Conservation (phyloP, 805 yeast species). For the Metschnikowia drakensbergensis region DNA sequence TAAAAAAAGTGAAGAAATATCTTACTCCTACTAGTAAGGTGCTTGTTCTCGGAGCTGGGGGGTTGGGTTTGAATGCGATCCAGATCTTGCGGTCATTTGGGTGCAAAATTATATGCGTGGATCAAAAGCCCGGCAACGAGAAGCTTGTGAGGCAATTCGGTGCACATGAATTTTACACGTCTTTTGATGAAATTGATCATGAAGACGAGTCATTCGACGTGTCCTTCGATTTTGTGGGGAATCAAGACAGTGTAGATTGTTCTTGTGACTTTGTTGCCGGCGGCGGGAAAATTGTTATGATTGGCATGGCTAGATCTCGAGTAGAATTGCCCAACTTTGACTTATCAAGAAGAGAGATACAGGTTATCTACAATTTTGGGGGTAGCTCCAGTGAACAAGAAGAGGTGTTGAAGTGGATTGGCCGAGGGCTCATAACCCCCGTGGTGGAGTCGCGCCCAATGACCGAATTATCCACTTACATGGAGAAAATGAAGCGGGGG, state of each 20-base stretch:
- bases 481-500: slow-evolving; percentile 35
- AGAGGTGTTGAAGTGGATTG: slow-evolving; percentile 42
- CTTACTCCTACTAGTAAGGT: slow-evolving; percentile 34
- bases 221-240: slow-evolving; percentile 37
- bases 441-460: slow-evolving; percentile 27
- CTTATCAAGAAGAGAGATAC: slow-evolving; percentile 40
- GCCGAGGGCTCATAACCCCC: slow-evolving; percentile 39
- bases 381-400: slow-evolving; percentile 43
- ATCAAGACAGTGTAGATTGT: slow-evolving; percentile 26
- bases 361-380: slow-evolving; percentile 39
- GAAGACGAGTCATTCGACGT: slow-evolving; percentile 33
- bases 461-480: slow-evolving; percentile 32
- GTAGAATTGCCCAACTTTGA: slow-evolving; percentile 30
- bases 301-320: slow-evolving; percentile 40
- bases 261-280: slow-evolving; percentile 28
- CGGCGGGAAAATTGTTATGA: slow-evolving; percentile 38
- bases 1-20: slow-evolving; percentile 30
- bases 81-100: slow-evolving; percentile 35
- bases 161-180: slow-evolving; percentile 40
- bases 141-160: slow-evolving; percentile 32
- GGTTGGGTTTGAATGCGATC: slow-evolving; percentile 42
- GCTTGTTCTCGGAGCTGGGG: slow-evolving; percentile 40
- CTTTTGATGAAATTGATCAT: slow-evolving; percentile 24
- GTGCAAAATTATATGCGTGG: slow-evolving; percentile 32
- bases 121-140: slow-evolving; percentile 18